Percentiles rank a stretch among this genome's conserved stretches.
These are phyloP conservation scores for Chrysanthemum lavandulifolium DNA, from an alignment of 129 eudicot genomes.

Conservation along the genomic window DNA sequence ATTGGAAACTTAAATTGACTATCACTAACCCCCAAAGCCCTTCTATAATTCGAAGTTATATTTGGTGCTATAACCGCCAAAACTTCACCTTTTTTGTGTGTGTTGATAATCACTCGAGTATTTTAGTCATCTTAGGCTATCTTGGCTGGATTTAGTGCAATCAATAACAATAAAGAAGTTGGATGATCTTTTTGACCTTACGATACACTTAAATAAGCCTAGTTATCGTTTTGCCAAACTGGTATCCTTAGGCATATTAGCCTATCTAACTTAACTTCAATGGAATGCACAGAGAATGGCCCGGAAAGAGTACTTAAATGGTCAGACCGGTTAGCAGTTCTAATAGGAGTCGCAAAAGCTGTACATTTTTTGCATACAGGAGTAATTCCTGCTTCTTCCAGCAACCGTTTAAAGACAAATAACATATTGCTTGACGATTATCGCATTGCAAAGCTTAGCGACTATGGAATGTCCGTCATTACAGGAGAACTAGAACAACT, in stretches of 20 bases:
- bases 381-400: conserved; percentile 64
- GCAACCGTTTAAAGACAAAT: conserved; percentile 62
- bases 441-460: conserved; percentile 77
- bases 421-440: conserved; percentile 77
- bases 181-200: too few species aligned
- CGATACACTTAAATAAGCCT: background rate
- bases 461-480: conserved; percentile 79
- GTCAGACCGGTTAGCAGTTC: conserved; percentile 76
- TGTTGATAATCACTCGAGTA: too few species aligned
- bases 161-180: too few species aligned
- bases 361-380: conserved; percentile 84
- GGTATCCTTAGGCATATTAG: background rate
- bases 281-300: conserved; percentile 43
- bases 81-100: too few species aligned
- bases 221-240: background rate
- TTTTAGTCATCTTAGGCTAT: too few species aligned
- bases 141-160: too few species aligned
- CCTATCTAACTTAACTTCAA: background rate
- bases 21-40: too few species aligned
- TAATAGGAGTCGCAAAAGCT: conserved; percentile 83
- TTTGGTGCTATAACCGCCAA: too few species aligned
- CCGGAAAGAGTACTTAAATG: conserved; percentile 65
- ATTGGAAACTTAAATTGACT: too few species aligned
- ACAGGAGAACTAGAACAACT: conserved; percentile 64
- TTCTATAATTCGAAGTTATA: too few species aligned